These are phyloP conservation scores for Acanthamoeba castellanii DNA, from an alignment of 208 protist species.

Conservation along the genomic window DNA sequence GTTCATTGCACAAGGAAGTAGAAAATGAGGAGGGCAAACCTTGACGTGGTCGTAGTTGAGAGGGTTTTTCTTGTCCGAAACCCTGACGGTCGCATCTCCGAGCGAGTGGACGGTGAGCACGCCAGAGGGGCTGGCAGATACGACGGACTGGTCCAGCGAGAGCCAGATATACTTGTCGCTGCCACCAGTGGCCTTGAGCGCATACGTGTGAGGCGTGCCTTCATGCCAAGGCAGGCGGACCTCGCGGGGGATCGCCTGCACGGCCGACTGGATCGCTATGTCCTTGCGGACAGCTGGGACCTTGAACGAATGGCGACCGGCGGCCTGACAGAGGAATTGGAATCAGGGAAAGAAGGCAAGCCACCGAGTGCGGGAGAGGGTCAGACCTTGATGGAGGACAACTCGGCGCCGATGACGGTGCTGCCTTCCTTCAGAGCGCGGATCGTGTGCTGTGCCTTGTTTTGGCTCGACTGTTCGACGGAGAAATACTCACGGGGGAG, in stretches of 20 bases:
- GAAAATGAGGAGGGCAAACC: conserved; percentile 4
- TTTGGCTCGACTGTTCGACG: conserved; percentile 5
- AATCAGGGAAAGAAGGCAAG: neutral
- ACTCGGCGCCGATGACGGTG: conserved; percentile 22
- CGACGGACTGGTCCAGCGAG: conserved; percentile 37
- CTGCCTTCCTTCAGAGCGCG: conserved; percentile 39
- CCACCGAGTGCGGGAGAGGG: neutral
- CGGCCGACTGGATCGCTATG: conserved; percentile 32
- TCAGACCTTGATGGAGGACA: conserved; percentile 44
- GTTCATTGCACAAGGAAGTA: neutral
- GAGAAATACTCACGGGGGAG: conserved; percentile 32
- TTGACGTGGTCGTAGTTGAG: conserved; percentile 53
- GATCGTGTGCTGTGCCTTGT: conserved; percentile 25
- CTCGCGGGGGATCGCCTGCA: conserved; percentile 8
- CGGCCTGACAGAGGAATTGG: neutral
- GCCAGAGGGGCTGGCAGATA: conserved; percentile 21
- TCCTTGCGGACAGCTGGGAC: conserved; percentile 29
- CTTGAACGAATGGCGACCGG: conserved; percentile 10
- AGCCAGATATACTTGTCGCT: conserved; percentile 71
- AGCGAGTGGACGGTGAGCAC: conserved; percentile 19
- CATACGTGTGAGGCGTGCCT: neutral
- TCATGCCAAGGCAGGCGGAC: conserved; percentile 44
- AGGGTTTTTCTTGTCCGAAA: conserved; percentile 66
- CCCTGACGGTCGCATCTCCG: conserved; percentile 26
- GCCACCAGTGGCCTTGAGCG: conserved; percentile 44